Evolutionary conservation across 768 basidiomycete genomes (phyloP), one percentile per base, ranked within the genome.

Genomic region (Lactarius trivialis): DNA sequence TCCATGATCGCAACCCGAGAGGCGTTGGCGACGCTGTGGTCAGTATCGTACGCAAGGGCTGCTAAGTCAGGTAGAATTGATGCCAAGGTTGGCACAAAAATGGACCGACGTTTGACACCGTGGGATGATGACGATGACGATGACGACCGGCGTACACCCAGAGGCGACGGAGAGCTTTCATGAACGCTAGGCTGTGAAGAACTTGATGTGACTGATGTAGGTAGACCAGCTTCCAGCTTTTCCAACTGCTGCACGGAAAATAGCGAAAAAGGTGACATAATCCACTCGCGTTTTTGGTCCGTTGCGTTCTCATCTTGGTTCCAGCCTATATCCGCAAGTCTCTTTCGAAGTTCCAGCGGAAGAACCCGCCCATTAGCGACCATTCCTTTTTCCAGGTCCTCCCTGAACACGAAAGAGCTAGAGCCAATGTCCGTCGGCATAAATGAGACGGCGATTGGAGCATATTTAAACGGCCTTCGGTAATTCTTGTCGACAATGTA

Each of bases 251-350:
- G 73, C 2, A 75, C 76, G 0, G 89, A 84, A 0, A 90, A 72
- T 17, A 88, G 75, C 4, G 86, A 84, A 65, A 91, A 78, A 1
- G 89, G 89, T 4, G 83, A 85, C 68, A 75, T 77, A 61, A 83
- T 78, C 79, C 83, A 79, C 67, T 84, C 81, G 30, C 78, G 75
- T 60, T 81, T 78, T 56, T 81, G 81, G 67, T 89, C 83, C 9
- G 79, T 74, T 11, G 79, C 72, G 3, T 74, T 75, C 58, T 83
- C 79, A 33, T 88, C 85, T 41, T 85, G 79, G 5, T 78, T 80
- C 88, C 88, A 92, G 15, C 88, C 89, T 54, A 92, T 84, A 61
- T 91, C 87, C 1, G 82, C 79, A 19, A 92, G 75, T 48, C 83
- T 82, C 63, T 82, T 82, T 56, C 81, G 79, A 37, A 90, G 70